Evolutionary conservation across 805 yeast species (phyloP), one percentile per base, ranked within the genome.

Genomic region (Peterozyma toletana): DNA sequence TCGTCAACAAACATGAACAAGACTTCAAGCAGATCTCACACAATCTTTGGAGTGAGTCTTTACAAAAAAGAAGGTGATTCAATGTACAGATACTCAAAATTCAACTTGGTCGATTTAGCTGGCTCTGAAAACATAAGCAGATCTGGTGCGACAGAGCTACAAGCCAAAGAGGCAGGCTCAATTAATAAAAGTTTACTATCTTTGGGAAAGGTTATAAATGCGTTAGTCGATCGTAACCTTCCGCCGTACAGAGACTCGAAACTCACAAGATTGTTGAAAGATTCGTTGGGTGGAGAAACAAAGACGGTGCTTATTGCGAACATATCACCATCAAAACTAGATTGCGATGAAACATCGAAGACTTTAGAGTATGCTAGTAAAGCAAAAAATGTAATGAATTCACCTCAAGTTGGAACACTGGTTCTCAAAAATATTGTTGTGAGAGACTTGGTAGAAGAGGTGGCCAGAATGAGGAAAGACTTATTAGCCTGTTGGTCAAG

Each of bases 161-260:
- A 96, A 37, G 96, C 96, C 0, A 80, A 88, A 51, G 99, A 91
- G 57, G 96, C 97, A 0, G 97, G 96, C 0, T 78, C 87, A 15
- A 90, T 90, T 41, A 91, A 91, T 61, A 96, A 88, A 60, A 83
- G 95, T 60, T 67, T 91, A 42, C 65, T 91, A 33, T 83, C 96
- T 0, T 69, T 91, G 37, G 98, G 98, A 1, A 70, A 96, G 48
- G 97, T 91, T 1, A 90, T 91, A 16, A 89, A 84, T 58, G 71
- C 80, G 1, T 61, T 83, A 15, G 86, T 79, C 3, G 86, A 80
- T 50, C 68, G 72, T 15, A 60, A 69, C 2, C 96, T 87, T 58
- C 78, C 91, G 30, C 97, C 98, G 0, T 64, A 64, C 41, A 55
- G 95, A 53, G 93, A 86, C 55, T 84, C 91, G 1, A 86, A 85